Base-by-base conservation (phyloP, 768 basidiomycete species). In the Amanita muscaria region DNA sequence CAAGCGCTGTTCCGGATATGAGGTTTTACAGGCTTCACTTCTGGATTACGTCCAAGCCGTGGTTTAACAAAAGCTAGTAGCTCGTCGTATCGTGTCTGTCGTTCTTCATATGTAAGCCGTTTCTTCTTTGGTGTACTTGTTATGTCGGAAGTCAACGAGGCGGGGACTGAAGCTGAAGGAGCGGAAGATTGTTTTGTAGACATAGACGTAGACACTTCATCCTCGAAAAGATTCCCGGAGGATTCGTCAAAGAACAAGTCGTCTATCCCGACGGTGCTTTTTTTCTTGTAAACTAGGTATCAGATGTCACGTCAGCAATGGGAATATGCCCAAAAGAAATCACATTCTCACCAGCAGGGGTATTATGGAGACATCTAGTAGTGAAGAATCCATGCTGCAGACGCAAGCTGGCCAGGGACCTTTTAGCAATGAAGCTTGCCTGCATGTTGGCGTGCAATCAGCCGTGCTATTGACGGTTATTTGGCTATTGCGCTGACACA, bases 1-100 rank as follows among this genome's bases (percentile, higher is more conserved):
- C 77, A 80, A 2, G 70, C 64, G 11, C 65, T 63, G 24, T 70
- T 60, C 30, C 70, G 63, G 30, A 78, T 68, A 32, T 55, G 52
- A 6, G 67, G 63, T 5, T 51, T 51, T n/a, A n/a, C n/a, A n/a
- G n/a, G n/a, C 37, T 57, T 59, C 19, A 59, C 47, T 2, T 52
- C 41, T 6, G 72, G 72, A 3, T 60, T 60, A n/a, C 58, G 56
- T 0, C 69, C 73, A 25, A 74, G 54, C 8, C 68, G 59, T 2
- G 66, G 60, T 16, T 59, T 53, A 15, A 72, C 56, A 48, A 68
- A 72, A 4, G 48, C 50, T 40, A 63, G 41, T 5, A 67, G 58
- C 14, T 61, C 48, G 22, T 64, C 54, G 51, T 74, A 71, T 14
- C 60, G 57, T 42, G 48, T 48, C 7, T 52, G 43, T 11, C 65